Evolutionary conservation across 305 asterid species (phyloP).

Genomic region (Fraxinus sp.): DNA sequence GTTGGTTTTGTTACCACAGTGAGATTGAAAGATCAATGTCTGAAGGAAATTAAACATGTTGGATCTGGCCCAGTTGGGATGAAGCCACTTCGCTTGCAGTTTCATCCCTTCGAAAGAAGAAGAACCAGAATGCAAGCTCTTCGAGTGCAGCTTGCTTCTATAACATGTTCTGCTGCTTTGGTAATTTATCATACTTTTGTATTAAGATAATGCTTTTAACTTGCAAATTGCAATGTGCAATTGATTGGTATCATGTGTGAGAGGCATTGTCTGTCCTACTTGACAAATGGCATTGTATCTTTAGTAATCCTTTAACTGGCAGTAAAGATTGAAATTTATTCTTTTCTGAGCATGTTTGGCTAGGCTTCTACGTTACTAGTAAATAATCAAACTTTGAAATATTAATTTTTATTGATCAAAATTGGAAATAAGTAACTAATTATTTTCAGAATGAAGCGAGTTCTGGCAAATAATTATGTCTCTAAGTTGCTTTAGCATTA

Average conservation of each 20-base stretch:
- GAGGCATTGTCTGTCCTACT: neutral
- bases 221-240: neutral
- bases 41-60: conserved; percentile 30
- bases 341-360: neutral
- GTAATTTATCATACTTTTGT: conserved; percentile 9
- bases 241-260: neutral
- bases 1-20: conserved; percentile 20
- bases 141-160: conserved; percentile 39
- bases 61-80: conserved; percentile 25
- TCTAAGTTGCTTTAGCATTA: neutral
- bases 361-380: neutral
- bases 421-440: neutral
- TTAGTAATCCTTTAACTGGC: neutral
- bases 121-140: conserved; percentile 19
- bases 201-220: neutral
- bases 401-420: neutral
- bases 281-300: neutral
- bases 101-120: conserved; percentile 33
- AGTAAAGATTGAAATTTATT: neutral
- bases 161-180: conserved; percentile 60
- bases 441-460: neutral
- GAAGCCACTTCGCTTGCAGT: conserved; percentile 34
- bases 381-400: neutral
- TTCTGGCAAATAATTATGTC: neutral
- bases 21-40: conserved; percentile 33